Base-by-base conservation (phyloP, 2,329 filamentous ascomycete genomes). In the Aspergillus cejpii region DNA sequence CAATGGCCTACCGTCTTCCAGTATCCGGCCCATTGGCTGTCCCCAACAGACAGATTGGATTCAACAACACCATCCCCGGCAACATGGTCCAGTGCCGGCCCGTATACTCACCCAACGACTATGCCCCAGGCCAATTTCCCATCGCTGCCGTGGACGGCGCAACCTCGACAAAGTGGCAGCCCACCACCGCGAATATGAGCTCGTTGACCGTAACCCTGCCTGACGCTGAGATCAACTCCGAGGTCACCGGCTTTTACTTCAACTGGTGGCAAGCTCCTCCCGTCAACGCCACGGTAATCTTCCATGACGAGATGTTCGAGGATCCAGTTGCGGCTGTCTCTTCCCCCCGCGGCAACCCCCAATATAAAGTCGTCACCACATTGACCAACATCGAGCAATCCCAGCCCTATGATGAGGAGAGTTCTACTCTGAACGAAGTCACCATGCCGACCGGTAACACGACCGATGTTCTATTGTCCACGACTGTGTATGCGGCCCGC, bases 41-140 rank as follows among this genome's bases (percentile, higher is more conserved):
- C 6, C 65, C 68, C 0, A 86, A 85, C 55, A 75, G 83, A 6
- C 71, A 74, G 15, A 74, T 77, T 44, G 76, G 75, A 48, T 66
- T 74, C 17, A 70, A 71, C 11, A 66, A 72, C 24, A 83, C 81
- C 0, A 65, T 77, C 2, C 56, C 70, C 0, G 75, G 75, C 6
- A 86, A 87, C 58, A 69, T 85, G 21, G 72, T 78, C 0, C 83
- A 87, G 65, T 87, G 83, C 61, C 72, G 70, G 3, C 72, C 79
- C 1, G 75, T 76, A 0, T 61, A 60, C 12, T 78, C 76, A 1
- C 59, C 67, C 0, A 61, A 73, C 29, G 57, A 61, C 1, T 78
- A 74, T 56, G 66, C 74, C 20, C 76, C 80, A 0, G 84, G 84
- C 11, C 84, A 87, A 62, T 85, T 87, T 66, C 82, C 84, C 1